Evolutionary conservation across 2,329 filamentous ascomycete genomes (phyloP), one percentile per base, ranked within the genome.

Genomic region (Penicillium sp.): DNA sequence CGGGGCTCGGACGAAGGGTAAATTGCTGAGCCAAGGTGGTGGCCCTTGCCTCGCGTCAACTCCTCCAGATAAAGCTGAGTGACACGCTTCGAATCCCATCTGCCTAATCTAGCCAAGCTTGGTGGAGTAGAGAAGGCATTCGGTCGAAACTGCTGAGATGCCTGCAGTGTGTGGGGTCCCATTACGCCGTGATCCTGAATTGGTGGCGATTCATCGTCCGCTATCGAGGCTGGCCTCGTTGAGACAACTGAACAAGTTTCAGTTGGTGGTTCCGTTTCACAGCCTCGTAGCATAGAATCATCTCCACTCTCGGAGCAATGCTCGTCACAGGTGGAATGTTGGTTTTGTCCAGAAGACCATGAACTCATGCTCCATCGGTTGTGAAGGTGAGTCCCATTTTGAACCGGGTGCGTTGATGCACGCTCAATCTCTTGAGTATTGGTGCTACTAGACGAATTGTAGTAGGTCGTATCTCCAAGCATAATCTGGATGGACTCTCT

Each of bases 401-500:
- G 55, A n/a, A 53, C 59, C 13, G 63, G 64, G 14, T 64, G 60
- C 9, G 61, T 52, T 37, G 64, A 62, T 11, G 61, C 51, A 45
- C 68, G 61, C 18, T 60, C 60, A 5, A 59, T 49, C 6, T 71
- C 69, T 48, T 72, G 69, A 29, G 68, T 72, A 50, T 70, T 67
- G 16, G 64, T 69, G 40, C 61, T 69, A 34, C 64, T 61, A 22
- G 67, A 61, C 26, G 70, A 66, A 32, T 73, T 69, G 46, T 74
- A 67, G 37, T 75, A 74, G n/a, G 75, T 70, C 1, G 80, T 78
- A 31, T 76, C 73, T 24, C 77, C 72, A 39, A 84, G 73, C 76
- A 84, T 80, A 45, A 85, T 82, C 40, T 81, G 79, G 53, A 85
- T 81, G 5, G 82, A 83, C 59, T 82, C 81, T 56, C 76, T 74